Percentiles rank a stretch among this genome's conserved stretches.
Evolutionary conservation across 768 basidiomycete genomes (phyloP).

Genomic region (Tephrocybe sp.): DNA sequence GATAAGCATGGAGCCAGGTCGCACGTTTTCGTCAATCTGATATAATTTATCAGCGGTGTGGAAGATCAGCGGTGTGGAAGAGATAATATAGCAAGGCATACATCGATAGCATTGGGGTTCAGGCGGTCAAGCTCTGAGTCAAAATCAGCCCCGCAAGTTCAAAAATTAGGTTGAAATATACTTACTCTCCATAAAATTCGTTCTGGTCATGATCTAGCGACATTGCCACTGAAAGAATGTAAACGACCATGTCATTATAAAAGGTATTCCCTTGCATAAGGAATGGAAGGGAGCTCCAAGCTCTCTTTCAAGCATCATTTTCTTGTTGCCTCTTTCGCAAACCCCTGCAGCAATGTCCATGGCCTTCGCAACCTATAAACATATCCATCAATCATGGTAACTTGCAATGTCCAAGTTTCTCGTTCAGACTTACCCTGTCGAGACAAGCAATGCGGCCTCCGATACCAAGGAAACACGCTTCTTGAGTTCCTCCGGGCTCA

Average conservation of each 20-base stretch:
- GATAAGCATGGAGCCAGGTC: conserved; percentile 77
- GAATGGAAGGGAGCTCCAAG: conserved; percentile 58
- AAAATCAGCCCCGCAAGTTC: background rate
- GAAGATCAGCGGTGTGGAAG: background rate
- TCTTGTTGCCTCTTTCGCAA: conserved; percentile 59
- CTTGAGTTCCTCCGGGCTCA: conserved; percentile 31
- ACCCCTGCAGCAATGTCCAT: conserved; percentile 67
- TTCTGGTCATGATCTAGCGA: conserved; percentile 79
- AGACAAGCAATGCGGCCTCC: conserved; percentile 84
- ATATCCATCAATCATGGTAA: background rate
- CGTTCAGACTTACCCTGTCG: conserved; percentile 46
- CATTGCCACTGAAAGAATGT: conserved; percentile 49
- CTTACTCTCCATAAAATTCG: conserved; percentile 78
- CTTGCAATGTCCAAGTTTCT: background rate
- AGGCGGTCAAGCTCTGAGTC: conserved; percentile 58
- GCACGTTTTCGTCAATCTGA: conserved; percentile 70
- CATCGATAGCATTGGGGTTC: conserved; percentile 79
- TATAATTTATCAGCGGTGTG: conserved; percentile 2
- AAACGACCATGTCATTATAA: background rate
- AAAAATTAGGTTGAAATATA: conserved; percentile 7
- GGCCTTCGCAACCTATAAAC: conserved; percentile 49
- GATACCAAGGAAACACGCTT: conserved; percentile 57
- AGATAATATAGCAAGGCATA: too few species aligned
- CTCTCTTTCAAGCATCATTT: conserved; percentile 41
- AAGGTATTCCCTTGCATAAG: conserved; percentile 43